Evolutionary conservation across 1,284 basidiomycete genomes (phyloP), one percentile per base, ranked within the genome.

Genomic region (Cryptococcus floricola): DNA sequence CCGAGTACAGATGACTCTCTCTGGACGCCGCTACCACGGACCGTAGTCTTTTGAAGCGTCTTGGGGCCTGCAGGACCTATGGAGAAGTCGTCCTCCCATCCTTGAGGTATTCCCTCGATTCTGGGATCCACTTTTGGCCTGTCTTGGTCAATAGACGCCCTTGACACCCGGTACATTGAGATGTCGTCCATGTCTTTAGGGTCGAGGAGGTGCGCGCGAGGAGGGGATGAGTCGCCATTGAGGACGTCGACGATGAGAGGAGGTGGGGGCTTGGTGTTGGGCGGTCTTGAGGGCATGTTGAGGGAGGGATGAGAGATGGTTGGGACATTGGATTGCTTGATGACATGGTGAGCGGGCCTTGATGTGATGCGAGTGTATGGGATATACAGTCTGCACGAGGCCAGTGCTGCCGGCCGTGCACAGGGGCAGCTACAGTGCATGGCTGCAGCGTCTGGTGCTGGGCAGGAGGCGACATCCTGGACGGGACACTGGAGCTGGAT

Each of bases 91-190:
- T 64, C 64, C 7, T 62, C 58, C 64, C 64, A 64, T 28, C 64
- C 64, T 50, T 66, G 64, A 5, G 64, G 62, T 14, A 64, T 54
- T 7, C 64, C 64, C 42, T 54, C 58, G 44, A 66, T 56, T 3
- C 46, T 41, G n/a, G 60, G 56, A 34, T 63, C 59, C 5, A 59
- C 60, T 10, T 34, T 5, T 18, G 49, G 56, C 39, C 55, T 39
- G 12, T 28, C 38, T 38, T 51, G 50, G 39, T 57, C 59, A 23
- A 54, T 31, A 12, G 54, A 59, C 34, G 10, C 44, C 13, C 56
- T 47, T 9, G 50, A n/a, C 2, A 4, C 16, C 2, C 31, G 28
- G 23, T 45, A 23, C 31, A 47, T 43, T 12, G 28, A 43, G 31
- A 5, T 48, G 18, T 28, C 51, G 46, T 8, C 23, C 49, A 31